phyloP scores from a whole-genome alignment of 1,284 basidiomycete species.

The Termitomyces sp. region DNA sequence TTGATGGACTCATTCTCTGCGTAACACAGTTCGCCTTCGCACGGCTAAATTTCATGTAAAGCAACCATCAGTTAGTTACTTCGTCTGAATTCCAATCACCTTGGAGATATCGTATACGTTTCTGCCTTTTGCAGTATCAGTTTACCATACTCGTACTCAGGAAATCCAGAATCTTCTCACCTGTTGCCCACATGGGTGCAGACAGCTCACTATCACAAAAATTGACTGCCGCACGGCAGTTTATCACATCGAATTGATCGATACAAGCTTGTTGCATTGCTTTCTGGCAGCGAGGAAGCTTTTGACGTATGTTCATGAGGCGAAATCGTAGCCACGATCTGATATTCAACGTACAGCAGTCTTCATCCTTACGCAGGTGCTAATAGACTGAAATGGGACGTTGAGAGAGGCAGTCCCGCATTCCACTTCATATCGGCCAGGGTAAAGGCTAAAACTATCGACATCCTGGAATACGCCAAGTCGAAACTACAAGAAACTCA shows the following conservation, averaged over 20 bases:
- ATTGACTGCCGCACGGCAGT: constrained; percentile 54
- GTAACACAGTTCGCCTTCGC: constrained; percentile 53
- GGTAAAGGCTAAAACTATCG: constrained; percentile 40
- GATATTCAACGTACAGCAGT: constrained; percentile 37
- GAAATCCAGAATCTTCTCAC: constrained; percentile 27
- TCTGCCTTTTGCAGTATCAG: constrained; percentile 32
- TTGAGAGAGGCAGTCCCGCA: constrained; percentile 52
- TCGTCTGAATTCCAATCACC: constrained; percentile 24
- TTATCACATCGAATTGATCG: constrained; percentile 53
- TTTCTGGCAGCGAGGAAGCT: constrained; percentile 54
- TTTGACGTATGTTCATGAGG: neutral
- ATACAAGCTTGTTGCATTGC: constrained; percentile 44
- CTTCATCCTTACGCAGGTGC: constrained; percentile 57
- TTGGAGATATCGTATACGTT: constrained; percentile 74
- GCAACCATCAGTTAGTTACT: neutral
- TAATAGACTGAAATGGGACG: constrained; percentile 53
- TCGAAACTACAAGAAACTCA: constrained; percentile 20
- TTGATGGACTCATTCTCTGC: constrained; percentile 45
- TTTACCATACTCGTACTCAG: neutral
- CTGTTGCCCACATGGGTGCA: constrained; percentile 44
- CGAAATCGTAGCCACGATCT: neutral
- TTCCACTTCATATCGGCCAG: constrained; percentile 60
- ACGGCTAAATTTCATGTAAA: constrained; percentile 31
- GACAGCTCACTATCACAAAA: constrained; percentile 62
- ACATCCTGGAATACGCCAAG: neutral